Evolutionary conservation across 345 rosid genomes (phyloP).

Genomic region (Trapa bicornis): DNA sequence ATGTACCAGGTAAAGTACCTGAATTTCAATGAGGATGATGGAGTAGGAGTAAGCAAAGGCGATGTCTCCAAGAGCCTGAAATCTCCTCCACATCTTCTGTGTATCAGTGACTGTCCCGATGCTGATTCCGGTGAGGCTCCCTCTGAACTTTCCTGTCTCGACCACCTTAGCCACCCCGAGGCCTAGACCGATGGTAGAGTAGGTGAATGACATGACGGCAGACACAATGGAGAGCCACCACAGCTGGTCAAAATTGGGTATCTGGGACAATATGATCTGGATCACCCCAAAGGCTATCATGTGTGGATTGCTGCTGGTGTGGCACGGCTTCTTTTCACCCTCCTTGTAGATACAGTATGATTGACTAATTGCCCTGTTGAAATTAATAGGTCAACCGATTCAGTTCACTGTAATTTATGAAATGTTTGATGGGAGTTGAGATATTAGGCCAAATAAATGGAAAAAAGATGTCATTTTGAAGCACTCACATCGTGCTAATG

Average conservation of each 20-base stretch:
- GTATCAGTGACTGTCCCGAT: slow-evolving; percentile 39
- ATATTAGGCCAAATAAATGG: no score
- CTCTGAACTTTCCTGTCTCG: slow-evolving; percentile 42
- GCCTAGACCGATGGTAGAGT: slow-evolving; percentile 78
- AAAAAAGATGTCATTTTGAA: no score
- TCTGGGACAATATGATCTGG: slow-evolving; percentile 56
- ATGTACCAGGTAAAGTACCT: slow-evolving; percentile 22
- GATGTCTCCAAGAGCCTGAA: slow-evolving; percentile 86
- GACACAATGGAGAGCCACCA: slow-evolving; percentile 90
- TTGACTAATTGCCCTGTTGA: slow-evolving; percentile 51
- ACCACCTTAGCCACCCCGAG: slow-evolving; percentile 72
- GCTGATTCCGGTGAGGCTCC: slow-evolving; percentile 70
- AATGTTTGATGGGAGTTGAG: not conserved
- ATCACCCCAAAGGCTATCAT: slow-evolving; percentile 54
- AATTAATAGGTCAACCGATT: not conserved
- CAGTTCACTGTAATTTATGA: no score
- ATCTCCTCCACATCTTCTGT: slow-evolving; percentile 67
- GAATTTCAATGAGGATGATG: slow-evolving; percentile 72
- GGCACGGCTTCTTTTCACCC: slow-evolving; percentile 35
- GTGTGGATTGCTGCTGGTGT: slow-evolving; percentile 37
- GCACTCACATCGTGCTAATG: slow-evolving; percentile 27
- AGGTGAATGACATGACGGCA: slow-evolving; percentile 91
- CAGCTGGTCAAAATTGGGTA: slow-evolving; percentile 72
- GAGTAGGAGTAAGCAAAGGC: slow-evolving; percentile 92
- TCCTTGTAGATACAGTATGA: slow-evolving; percentile 41